These are phyloP conservation scores for Puccinia sorghi DNA, from an alignment of 1,284 basidiomycete species.

Conservation along the genomic window DNA sequence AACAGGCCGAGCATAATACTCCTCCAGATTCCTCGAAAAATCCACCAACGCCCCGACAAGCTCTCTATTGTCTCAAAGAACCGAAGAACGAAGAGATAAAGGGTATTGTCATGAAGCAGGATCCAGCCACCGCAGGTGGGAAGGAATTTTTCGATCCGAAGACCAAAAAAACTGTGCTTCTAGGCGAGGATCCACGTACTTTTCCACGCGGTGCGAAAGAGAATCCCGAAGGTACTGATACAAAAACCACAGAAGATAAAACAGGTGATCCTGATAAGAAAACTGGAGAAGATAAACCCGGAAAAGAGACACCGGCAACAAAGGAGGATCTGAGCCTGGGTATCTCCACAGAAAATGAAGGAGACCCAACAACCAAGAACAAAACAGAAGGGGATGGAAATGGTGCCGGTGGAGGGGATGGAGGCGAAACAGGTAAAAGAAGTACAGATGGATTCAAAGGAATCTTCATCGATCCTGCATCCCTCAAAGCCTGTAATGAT, in stretches of 20 bases:
- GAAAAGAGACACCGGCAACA: not conserved
- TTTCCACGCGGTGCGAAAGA: not conserved
- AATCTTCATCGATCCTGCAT: too few relatives aligned
- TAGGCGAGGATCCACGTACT: not conserved
- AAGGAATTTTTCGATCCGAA: conserved; percentile 27
- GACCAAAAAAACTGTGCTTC: conserved; percentile 20
- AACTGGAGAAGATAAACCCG: conserved; percentile 24
- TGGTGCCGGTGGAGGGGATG: not conserved
- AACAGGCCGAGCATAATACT: conserved; percentile 18
- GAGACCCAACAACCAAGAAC: not conserved
- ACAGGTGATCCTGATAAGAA: conserved; percentile 25
- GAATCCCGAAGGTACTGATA: not conserved
- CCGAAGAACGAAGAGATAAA: conserved; percentile 15
- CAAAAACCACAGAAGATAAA: conserved; percentile 18
- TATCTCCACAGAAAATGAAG: not conserved
- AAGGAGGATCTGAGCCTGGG: not conserved
- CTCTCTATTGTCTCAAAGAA: conserved; percentile 10
- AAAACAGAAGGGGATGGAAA: not conserved
- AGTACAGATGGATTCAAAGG: too few relatives aligned
- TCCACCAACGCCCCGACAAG: not conserved
- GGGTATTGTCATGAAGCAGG: conserved; percentile 10
- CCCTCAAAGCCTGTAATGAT: too few relatives aligned
- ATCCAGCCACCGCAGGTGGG: not conserved
- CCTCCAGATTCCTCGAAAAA: conserved; percentile 11
- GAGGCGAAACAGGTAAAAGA: not conserved